Evolutionary conservation across 345 rosid species (phyloP).

Genomic region (Punica granatum): DNA sequence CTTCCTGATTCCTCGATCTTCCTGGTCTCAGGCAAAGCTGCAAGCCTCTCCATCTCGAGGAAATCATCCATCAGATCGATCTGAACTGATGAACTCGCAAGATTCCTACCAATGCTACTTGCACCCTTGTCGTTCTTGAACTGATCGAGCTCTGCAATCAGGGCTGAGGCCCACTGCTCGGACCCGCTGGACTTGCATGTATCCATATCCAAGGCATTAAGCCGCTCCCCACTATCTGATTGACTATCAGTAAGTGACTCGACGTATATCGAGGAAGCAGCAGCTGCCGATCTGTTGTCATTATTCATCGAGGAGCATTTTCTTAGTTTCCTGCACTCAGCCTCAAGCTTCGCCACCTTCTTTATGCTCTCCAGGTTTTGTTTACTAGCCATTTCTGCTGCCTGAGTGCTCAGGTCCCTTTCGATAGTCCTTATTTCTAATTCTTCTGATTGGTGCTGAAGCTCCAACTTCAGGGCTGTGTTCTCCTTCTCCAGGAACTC

Average conservation of each 20-base stretch:
- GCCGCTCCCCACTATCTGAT: conserved; percentile 59
- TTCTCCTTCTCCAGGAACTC: conserved; percentile 58
- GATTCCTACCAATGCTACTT: conserved; percentile 17
- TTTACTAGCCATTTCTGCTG: conserved; percentile 90
- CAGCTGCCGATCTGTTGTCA: conserved; percentile 34
- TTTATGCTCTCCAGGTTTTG: conserved; percentile 77
- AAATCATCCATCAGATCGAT: conserved; percentile 91
- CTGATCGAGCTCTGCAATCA: conserved; percentile 38
- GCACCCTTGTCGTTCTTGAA: conserved; percentile 37
- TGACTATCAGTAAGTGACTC: conserved; percentile 57
- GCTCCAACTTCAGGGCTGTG: conserved; percentile 47
- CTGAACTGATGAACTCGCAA: conserved; percentile 33
- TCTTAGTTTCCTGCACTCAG: conserved; percentile 74
- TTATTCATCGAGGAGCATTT: conserved; percentile 14
- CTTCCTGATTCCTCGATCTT: conserved; percentile 30
- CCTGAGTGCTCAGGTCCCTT: conserved; percentile 73
- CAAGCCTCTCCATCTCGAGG: conserved; percentile 93
- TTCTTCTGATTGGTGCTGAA: conserved; percentile 59
- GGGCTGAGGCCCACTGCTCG: conserved; percentile 49
- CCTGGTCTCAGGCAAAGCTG: conserved; percentile 50
- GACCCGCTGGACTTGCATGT: conserved; percentile 34
- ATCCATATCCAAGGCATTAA: conserved; percentile 34
- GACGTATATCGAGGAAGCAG: conserved; percentile 43
- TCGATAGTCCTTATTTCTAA: conserved; percentile 68
- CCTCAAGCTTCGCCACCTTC: conserved; percentile 89